Conservation (phyloP, 176 grass and related monocot genomes). For the Aegilops speltoides region DNA sequence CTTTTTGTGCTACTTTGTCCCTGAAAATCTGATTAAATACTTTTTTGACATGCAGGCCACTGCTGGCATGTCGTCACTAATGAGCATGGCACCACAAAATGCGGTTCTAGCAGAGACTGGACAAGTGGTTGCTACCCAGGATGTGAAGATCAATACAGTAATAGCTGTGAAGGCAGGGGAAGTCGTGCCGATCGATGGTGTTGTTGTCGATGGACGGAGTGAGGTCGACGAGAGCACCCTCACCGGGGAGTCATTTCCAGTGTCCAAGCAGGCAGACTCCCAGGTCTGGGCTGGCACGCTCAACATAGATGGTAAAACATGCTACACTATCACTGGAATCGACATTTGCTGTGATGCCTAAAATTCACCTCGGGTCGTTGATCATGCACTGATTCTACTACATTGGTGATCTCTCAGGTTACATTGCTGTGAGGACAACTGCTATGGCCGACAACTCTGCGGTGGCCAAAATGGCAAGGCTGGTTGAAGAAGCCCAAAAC, state of each 20-base stretch:
- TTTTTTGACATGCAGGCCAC: constrained; percentile 52
- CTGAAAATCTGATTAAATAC: neutral
- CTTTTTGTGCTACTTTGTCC: neutral
- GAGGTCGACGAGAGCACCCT: constrained; percentile 88
- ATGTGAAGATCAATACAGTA: constrained; percentile 69
- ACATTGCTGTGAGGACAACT: constrained; percentile 90
- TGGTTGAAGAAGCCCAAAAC: constrained; percentile 98
- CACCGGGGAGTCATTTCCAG: constrained; percentile 90
- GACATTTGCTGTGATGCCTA: neutral
- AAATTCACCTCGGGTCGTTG: neutral
- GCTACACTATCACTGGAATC: neutral
- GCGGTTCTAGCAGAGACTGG: constrained; percentile 78
- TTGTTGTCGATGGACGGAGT: constrained; percentile 71
- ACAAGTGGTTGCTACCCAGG: constrained; percentile 56
- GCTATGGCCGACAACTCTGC: constrained; percentile 78
- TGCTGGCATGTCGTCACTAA: constrained; percentile 80
- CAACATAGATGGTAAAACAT: constrained; percentile 81
- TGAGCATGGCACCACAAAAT: constrained; percentile 94
- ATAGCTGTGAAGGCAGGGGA: constrained; percentile 93
- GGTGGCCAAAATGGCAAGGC: constrained; percentile 87
- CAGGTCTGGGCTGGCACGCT: constrained; percentile 92
- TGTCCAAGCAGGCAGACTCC: constrained; percentile 70
- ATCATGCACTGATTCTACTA: constrained; percentile 20
- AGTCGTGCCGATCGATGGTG: constrained; percentile 74
- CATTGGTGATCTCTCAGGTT: constrained; percentile 51